These are phyloP conservation scores for Fusarium nodosum DNA, from an alignment of 2,329 filamentous ascomycete genomes.

Conservation along the genomic window DNA sequence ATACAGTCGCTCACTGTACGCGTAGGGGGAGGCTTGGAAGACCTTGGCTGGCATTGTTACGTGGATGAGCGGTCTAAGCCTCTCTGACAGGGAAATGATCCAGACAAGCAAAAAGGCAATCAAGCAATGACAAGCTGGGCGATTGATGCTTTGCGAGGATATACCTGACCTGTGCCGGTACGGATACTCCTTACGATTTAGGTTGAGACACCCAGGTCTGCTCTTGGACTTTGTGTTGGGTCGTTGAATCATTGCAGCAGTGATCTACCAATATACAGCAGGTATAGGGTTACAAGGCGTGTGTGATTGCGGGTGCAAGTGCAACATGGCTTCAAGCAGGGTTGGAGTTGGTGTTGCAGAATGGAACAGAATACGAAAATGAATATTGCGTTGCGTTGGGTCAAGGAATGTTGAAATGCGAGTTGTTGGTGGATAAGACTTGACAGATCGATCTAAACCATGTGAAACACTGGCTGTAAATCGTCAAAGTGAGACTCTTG, in stretches of 20 bases:
- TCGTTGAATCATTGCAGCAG: conserved; percentile 3
- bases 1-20: not conserved
- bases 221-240: conserved; percentile 9
- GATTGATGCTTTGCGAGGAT: conserved; percentile 14
- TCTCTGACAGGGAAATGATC: conserved; percentile 28
- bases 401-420: not conserved
- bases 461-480: conserved; percentile 29
- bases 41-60: conserved; percentile 25
- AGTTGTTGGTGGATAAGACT: conserved; percentile 7
- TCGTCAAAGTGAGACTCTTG: conserved; percentile 7
- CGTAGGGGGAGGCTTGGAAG: conserved; percentile 16
- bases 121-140: not conserved
- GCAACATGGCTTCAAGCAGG: conserved; percentile 1
- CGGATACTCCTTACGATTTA: not conserved
- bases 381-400: conserved; percentile 2
- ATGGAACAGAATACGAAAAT: conserved; percentile 28
- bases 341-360: not conserved
- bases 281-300: not conserved
- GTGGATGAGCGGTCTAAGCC: conserved; percentile 39
- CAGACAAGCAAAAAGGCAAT: not conserved
- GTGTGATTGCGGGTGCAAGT: conserved; percentile 11
- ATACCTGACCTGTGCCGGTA: not conserved
- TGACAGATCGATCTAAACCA: conserved; percentile 19
- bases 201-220: not conserved
- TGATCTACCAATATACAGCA: not conserved